phyloP scores from a whole-genome alignment of 2,329 filamentous ascomycete species.

The Colletotrichum musae region DNA sequence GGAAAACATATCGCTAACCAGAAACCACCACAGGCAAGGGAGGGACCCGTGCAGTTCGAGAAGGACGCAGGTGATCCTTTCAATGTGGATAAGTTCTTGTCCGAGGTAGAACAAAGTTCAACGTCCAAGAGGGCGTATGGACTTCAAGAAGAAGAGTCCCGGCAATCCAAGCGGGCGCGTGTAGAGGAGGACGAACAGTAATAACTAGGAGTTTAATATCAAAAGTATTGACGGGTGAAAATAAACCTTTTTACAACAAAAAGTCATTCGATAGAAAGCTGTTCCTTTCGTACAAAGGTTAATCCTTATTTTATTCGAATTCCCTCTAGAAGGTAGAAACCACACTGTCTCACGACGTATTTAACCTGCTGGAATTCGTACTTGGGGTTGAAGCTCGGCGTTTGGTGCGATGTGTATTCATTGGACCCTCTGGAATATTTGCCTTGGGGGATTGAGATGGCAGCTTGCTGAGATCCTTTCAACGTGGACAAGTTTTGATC shows the following conservation, averaged over 20 bases:
- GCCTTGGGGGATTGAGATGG: slow-evolving; percentile 18
- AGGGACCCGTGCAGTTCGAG: slow-evolving; percentile 96
- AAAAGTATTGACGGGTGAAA: too few species aligned
- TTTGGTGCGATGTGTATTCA: neutral
- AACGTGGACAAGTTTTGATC: too few species aligned
- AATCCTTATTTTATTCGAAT: too few species aligned
- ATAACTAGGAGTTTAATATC: neutral
- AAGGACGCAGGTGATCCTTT: slow-evolving; percentile 89
- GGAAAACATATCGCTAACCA: slow-evolving; percentile 1
- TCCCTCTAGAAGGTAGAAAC: too few species aligned
- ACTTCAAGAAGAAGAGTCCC: slow-evolving; percentile 75
- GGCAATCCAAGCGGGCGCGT: slow-evolving; percentile 79
- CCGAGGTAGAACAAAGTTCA: slow-evolving; percentile 77
- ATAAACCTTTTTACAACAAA: too few species aligned
- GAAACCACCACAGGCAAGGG: slow-evolving; percentile 70
- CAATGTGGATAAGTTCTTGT: slow-evolving; percentile 94
- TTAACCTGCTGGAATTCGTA: neutral
- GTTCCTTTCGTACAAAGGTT: too few species aligned
- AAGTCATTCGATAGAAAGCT: too few species aligned
- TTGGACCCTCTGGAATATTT: too few species aligned
- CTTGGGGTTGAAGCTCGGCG: neutral
- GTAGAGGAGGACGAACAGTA: slow-evolving; percentile 79
- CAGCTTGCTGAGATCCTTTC: neutral
- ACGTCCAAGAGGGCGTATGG: slow-evolving; percentile 82
- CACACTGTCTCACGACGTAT: too few species aligned